Evolutionary conservation across 2,329 filamentous ascomycete genomes (phyloP).

Genomic region (Aspergillus pseudoviridinutans): DNA sequence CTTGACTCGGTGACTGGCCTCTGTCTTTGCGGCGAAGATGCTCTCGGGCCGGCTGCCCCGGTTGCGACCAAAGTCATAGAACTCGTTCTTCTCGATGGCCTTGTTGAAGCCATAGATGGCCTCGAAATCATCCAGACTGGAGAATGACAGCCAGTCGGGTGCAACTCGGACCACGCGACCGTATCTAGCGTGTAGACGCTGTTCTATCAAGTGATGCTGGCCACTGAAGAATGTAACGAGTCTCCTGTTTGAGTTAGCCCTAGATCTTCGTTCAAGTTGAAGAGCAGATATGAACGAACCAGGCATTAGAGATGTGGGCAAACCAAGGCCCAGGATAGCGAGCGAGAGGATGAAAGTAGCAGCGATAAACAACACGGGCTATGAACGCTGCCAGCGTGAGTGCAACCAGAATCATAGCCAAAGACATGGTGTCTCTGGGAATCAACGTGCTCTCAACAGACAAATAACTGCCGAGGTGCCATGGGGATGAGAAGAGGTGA

Average conservation of each 20-base stretch:
- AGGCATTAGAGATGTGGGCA: slow-evolving; percentile 32
- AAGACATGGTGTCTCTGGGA: not conserved
- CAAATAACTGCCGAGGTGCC: not conserved
- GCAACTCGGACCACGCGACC: slow-evolving; percentile 16
- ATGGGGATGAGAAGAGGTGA: not conserved
- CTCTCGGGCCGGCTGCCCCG: slow-evolving; percentile 4
- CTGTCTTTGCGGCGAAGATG: slow-evolving; percentile 12
- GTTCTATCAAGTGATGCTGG: slow-evolving; percentile 11
- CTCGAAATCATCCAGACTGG: slow-evolving; percentile 12
- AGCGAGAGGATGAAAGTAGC: slow-evolving; percentile 53
- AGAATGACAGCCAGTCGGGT: slow-evolving; percentile 18
- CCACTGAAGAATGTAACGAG: slow-evolving; percentile 11
- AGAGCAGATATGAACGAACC: slow-evolving; percentile 3
- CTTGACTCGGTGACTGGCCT: slow-evolving; percentile 11
- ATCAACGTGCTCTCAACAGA: not conserved
- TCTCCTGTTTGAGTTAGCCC: slow-evolving; percentile 3
- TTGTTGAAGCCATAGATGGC: slow-evolving; percentile 18
- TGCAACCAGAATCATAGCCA: not conserved
- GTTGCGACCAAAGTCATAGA: slow-evolving; percentile 13
- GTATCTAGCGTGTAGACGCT: slow-evolving; percentile 12
- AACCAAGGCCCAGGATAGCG: slow-evolving; percentile 63
- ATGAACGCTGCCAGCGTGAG: not conserved
- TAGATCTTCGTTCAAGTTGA: no score
- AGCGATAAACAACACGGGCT: slow-evolving; percentile 10
- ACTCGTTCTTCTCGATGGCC: slow-evolving; percentile 14